Evolutionary conservation across 176 grass and related monocot genomes (phyloP).

Genomic region (Aegilops tauschii): DNA sequence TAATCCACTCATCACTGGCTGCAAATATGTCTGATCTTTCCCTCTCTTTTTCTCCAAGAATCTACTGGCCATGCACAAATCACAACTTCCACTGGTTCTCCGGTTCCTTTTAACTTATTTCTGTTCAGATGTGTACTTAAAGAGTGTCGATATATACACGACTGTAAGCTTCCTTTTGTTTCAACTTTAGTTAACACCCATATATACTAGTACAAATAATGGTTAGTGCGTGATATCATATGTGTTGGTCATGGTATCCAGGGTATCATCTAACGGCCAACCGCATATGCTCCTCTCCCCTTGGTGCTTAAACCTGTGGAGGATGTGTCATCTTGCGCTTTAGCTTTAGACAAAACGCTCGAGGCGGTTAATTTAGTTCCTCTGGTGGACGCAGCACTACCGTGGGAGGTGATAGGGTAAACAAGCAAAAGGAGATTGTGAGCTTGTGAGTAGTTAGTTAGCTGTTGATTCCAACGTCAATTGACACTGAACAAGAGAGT

Average conservation of each 20-base stretch:
- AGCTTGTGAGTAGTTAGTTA: background rate
- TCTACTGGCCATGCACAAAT: slow-evolving; percentile 22
- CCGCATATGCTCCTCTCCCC: slow-evolving; percentile 19
- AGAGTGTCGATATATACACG: background rate
- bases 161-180: background rate
- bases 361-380: background rate
- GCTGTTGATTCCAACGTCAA: background rate
- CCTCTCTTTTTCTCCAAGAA: background rate
- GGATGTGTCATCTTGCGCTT: slow-evolving; percentile 15
- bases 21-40: background rate
- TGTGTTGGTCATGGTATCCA: slow-evolving; percentile 21
- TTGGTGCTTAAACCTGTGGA: slow-evolving; percentile 19
- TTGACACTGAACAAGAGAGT: background rate
- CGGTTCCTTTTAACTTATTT: background rate
- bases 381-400: background rate
- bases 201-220: background rate
- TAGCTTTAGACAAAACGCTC: background rate
- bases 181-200: background rate
- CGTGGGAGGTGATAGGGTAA: background rate
- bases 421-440: background rate
- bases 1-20: background rate
- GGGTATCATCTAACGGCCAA: slow-evolving; percentile 36
- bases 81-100: slow-evolving; percentile 3
- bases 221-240: background rate
- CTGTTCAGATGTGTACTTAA: background rate